Percentiles rank a stretch among this genome's conserved stretches.
Conservation (phyloP, 352 stramenopile species). For the Plasmopara muralis region DNA sequence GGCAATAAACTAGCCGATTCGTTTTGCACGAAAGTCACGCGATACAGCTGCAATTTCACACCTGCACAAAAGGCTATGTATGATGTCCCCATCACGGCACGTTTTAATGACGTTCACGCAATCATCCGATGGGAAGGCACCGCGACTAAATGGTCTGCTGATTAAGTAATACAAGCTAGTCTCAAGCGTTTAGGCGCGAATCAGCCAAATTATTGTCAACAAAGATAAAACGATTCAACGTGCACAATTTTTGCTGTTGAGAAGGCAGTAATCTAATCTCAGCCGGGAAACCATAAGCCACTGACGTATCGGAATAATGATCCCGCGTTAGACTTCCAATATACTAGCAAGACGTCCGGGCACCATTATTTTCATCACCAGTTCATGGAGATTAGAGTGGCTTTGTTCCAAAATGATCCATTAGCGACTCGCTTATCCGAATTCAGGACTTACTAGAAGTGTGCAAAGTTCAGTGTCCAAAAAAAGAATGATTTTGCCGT, state of each 20-base stretch:
- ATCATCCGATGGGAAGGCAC: slow-evolving; percentile 10
- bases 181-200: slow-evolving; percentile 3
- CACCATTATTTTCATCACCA: not conserved
- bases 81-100: slow-evolving; percentile 7
- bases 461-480: not conserved
- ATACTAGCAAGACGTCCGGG: not conserved
- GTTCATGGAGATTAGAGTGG: slow-evolving; percentile 11
- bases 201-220: slow-evolving; percentile 9
- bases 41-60: not conserved
- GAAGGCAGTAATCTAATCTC: not conserved
- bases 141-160: slow-evolving; percentile 5
- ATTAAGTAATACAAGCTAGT: slow-evolving; percentile 17
- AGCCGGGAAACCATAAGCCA: slow-evolving; percentile 6
- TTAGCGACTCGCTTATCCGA: slow-evolving; percentile 1
- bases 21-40: not conserved
- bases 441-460: slow-evolving; percentile 7
- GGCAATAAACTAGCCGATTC: not conserved
- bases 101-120: slow-evolving; percentile 10
- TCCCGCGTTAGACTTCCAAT: slow-evolving; percentile 3
- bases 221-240: slow-evolving; percentile 10
- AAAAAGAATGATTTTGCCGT: not conserved
- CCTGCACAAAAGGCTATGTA: not conserved
- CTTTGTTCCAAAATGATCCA: slow-evolving; percentile 4
- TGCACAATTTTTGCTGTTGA: slow-evolving; percentile 8
- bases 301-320: slow-evolving; percentile 13